These are phyloP conservation scores for Immersiporthe knoxdaviesiana DNA, from an alignment of 2,329 filamentous ascomycete genomes.

Conservation along the genomic window DNA sequence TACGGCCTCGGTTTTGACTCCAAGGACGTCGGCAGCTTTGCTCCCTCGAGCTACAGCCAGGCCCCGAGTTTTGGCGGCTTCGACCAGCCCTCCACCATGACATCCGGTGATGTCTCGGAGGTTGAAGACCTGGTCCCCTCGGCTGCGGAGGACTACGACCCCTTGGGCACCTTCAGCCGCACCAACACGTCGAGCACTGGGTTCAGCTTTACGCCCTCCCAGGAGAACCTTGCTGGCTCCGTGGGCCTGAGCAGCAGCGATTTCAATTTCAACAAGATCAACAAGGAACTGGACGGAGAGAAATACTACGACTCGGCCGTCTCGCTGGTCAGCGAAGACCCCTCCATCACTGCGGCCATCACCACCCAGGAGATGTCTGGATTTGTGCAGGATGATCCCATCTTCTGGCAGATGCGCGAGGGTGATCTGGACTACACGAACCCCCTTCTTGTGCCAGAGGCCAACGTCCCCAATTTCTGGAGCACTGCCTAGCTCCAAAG, in stretches of 20 bases:
- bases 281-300: conserved; percentile 43
- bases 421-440: conserved; percentile 38
- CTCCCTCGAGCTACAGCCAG: conserved; percentile 59
- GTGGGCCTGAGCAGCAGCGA: conserved; percentile 47
- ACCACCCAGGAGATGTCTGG: conserved; percentile 31
- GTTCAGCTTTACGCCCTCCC: conserved; percentile 51
- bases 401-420: conserved; percentile 47
- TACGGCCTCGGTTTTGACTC: conserved; percentile 55
- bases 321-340: conserved; percentile 45
- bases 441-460: conserved; percentile 18
- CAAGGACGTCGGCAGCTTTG: conserved; percentile 52
- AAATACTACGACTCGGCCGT: conserved; percentile 49
- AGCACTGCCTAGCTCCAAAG: conserved; percentile 8
- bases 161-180: conserved; percentile 53
- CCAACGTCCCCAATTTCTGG: conserved; percentile 26
- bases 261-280: conserved; percentile 55
- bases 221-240: conserved; percentile 46
- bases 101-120: conserved; percentile 69
- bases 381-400: conserved; percentile 51
- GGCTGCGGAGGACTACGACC: conserved; percentile 44
- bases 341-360: conserved; percentile 46
- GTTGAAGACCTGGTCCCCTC: conserved; percentile 60
- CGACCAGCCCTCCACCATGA: conserved; percentile 59
- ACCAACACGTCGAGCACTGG: conserved; percentile 51
- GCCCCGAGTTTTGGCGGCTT: conserved; percentile 57